These are phyloP conservation scores for Penicillium brasilianum DNA, from an alignment of 2,329 filamentous ascomycete genomes.

Conservation along the genomic window DNA sequence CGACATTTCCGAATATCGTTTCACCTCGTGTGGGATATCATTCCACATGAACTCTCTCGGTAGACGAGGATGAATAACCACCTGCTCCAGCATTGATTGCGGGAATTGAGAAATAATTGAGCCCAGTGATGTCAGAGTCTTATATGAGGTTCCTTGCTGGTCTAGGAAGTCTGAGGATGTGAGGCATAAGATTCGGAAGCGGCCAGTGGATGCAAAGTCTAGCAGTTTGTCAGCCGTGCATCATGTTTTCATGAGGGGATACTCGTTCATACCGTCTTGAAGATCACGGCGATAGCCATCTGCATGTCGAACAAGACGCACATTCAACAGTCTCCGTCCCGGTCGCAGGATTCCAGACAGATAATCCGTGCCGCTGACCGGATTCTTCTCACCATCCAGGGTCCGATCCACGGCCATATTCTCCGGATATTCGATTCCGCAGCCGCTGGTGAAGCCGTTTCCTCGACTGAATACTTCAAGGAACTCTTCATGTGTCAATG, in stretches of 20 bases:
- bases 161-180: constrained; percentile 43
- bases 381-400: constrained; percentile 24
- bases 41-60: constrained; percentile 39
- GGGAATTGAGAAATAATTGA: constrained; percentile 35
- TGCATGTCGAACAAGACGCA: constrained; percentile 42
- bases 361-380: constrained; percentile 41
- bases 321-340: constrained; percentile 43
- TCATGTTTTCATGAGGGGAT: too few species aligned
- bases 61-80: constrained; percentile 42
- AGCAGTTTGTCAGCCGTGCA: neutral
- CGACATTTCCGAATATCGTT: constrained; percentile 42
- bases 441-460: constrained; percentile 47
- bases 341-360: constrained; percentile 41
- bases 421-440: constrained; percentile 45
- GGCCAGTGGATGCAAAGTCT: constrained; percentile 46
- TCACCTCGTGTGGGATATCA: constrained; percentile 38
- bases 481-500: constrained; percentile 43
- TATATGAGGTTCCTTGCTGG: constrained; percentile 34
- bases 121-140: constrained; percentile 32
- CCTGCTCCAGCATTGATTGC: constrained; percentile 37
- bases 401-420: constrained; percentile 36
- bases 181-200: constrained; percentile 45
- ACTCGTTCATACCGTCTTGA: constrained; percentile 39
- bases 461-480: constrained; percentile 44
- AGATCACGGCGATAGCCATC: constrained; percentile 43